Evolutionary conservation across 1,284 basidiomycete species (phyloP), one percentile per base, ranked within the genome.

Genomic region (Cronartium quercuum): DNA sequence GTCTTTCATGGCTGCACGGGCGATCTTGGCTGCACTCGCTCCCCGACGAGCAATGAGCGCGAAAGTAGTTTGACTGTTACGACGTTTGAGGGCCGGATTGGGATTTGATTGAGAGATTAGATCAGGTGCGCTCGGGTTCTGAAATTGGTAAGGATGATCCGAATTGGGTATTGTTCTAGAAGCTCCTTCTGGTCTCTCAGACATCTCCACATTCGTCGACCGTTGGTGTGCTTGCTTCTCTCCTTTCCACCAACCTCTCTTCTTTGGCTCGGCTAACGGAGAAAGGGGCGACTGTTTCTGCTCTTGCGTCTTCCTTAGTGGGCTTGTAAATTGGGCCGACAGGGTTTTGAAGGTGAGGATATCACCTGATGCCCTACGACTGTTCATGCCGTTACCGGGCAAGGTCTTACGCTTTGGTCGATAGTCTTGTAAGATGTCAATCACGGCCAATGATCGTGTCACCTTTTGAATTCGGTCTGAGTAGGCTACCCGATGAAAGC

Each of bases 401-500:
- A 66, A 58, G 7, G 67, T 60, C 67, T 76, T 76, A 10, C 80
- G 78, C 76, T 87, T 88, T n/a, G 90, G 90, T 47, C 86, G 86
- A 81, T 89, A 89, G 76, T 86, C 83, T 55, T 89, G 86, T 41
- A 92, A 85, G 77, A 85, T 85, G 81, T 92, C 90, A 74, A 92
- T 86, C 42, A 87, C 86, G 24, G 81, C 81, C 34, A 91, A 84
- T 2, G 87, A 84, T 66, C 84, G 82, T 62, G 84, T 83, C 1
- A 90, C 84, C 24, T 84, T 82, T 10, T 87, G 85, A 15, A 91
- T 84, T 68, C 90, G 89, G 44, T 92, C 90, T 76, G 86, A 86
- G 80, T 88, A 92, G 13, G 90, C 90, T 7, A 86, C 88, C 61
- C 84, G 85, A 80, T 92, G 90, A 82, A 92, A 92, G 21, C 55